phyloP scores from a whole-genome alignment of 805 yeast genomes.

The Huiozyma sinensis region DNA sequence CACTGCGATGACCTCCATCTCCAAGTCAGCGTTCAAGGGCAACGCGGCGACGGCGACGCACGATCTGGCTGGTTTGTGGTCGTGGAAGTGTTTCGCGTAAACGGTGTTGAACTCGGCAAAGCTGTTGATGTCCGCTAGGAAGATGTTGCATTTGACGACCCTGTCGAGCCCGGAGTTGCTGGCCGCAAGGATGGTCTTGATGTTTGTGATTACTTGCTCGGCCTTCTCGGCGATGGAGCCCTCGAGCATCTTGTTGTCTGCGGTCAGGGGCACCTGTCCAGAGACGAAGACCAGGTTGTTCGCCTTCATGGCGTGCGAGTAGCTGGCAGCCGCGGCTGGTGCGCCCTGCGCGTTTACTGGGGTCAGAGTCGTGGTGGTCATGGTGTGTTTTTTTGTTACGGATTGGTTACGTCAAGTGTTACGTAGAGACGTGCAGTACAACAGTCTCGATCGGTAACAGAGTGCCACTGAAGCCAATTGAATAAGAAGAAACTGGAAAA shows the following conservation, averaged over 20 bases:
- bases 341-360: slow-evolving; percentile 64
- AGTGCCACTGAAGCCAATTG: no score
- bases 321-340: slow-evolving; percentile 95
- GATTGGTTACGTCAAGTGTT: neutral
- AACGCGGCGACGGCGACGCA: slow-evolving; percentile 91
- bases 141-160: slow-evolving; percentile 78
- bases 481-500: no score
- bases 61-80: slow-evolving; percentile 91
- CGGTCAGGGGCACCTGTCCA: slow-evolving; percentile 89
- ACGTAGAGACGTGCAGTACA: no score
- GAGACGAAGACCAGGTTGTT: slow-evolving; percentile 83
- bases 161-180: slow-evolving; percentile 76
- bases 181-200: slow-evolving; percentile 64
- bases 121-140: slow-evolving; percentile 81
- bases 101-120: slow-evolving; percentile 81
- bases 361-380: slow-evolving; percentile 20
- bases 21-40: slow-evolving; percentile 78
- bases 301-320: slow-evolving; percentile 91
- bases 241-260: slow-evolving; percentile 68
- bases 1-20: slow-evolving; percentile 86
- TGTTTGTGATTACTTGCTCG: slow-evolving; percentile 62
- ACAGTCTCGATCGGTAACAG: no score
- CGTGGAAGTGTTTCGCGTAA: slow-evolving; percentile 63
- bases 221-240: slow-evolving; percentile 71
- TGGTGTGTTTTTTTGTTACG: neutral